Conservation (phyloP, 2,329 filamentous ascomycete genomes). For the Pseudocercospora eumusae region DNA sequence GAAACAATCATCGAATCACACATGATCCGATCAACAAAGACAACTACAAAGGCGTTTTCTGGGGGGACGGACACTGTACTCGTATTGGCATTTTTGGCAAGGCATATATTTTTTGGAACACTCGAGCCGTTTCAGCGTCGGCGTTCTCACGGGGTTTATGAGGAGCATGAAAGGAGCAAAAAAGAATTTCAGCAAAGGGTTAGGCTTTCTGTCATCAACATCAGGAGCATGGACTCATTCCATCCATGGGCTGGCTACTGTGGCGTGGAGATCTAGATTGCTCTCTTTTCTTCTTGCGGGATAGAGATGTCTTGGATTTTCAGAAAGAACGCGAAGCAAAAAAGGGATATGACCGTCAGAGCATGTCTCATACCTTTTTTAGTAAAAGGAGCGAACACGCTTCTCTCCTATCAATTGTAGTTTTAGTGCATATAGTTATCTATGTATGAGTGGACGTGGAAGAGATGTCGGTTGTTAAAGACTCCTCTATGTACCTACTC, state of each 20-base stretch:
- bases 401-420: not conserved
- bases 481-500: too few species aligned
- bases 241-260: slow-evolving; percentile 5
- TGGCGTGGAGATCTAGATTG: not conserved
- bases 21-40: slow-evolving; percentile 1
- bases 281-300: not conserved
- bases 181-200: not conserved
- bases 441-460: not conserved
- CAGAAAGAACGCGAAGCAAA: not conserved
- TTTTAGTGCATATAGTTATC: slow-evolving; percentile 5
- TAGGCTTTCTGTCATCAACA: not conserved
- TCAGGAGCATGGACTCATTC: not conserved
- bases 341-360: not conserved
- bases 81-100: not conserved
- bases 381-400: not conserved
- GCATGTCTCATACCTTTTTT: not conserved
- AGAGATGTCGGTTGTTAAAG: too few species aligned
- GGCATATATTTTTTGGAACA: not conserved
- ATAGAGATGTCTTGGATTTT: not conserved
- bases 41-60: not conserved
- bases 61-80: not conserved
- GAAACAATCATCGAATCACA: slow-evolving; percentile 1
- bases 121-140: not conserved
- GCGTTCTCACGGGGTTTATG: slow-evolving; percentile 6
- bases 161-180: slow-evolving; percentile 8